A percentile compares a stretch with the other conserved stretches of the same genome.
These are phyloP conservation scores for Leishmania turanica DNA, from an alignment of 208 protist genomes.

Conservation along the genomic window DNA sequence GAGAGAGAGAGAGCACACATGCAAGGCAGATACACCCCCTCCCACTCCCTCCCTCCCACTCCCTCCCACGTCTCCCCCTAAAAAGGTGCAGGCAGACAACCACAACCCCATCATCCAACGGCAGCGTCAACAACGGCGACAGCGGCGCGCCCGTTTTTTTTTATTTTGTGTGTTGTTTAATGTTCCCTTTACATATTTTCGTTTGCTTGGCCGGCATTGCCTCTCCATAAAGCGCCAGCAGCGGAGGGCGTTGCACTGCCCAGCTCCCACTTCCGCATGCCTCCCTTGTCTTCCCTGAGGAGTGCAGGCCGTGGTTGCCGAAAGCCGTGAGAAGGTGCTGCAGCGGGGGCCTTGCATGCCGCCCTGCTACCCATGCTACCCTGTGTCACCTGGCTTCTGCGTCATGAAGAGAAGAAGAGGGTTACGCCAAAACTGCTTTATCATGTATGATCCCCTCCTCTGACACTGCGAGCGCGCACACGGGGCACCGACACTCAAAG, in stretches of 20 bases:
- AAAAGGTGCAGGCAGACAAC: not conserved
- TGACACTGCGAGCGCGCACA: slow-evolving; percentile 13
- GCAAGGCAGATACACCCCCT: not conserved
- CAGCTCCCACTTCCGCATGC: not conserved
- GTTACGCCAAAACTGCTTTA: too few relatives aligned
- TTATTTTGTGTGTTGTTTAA: too few relatives aligned
- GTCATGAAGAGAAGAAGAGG: not conserved
- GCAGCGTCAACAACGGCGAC: not conserved
- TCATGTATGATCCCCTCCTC: not conserved
- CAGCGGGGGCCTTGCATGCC: not conserved
- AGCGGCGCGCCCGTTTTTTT: not conserved
- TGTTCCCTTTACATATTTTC: not conserved
- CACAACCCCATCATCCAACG: not conserved
- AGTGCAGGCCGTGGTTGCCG: not conserved
- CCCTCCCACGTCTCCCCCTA: too few relatives aligned
- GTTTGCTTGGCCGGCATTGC: not conserved
- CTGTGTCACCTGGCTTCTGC: not conserved
- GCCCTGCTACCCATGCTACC: not conserved
- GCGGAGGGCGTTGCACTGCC: not conserved
- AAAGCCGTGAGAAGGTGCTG: too few relatives aligned
- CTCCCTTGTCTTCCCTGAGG: not conserved
- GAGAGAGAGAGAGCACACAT: not conserved
- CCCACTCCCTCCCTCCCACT: too few relatives aligned
- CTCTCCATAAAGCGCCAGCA: not conserved
- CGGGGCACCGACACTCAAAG: slow-evolving; percentile 46